A percentile compares a stretch with the other conserved stretches of the same genome.
These are phyloP conservation scores for Talaromyces sp. DNA, from an alignment of 2,329 filamentous ascomycete genomes.

Conservation along the genomic window DNA sequence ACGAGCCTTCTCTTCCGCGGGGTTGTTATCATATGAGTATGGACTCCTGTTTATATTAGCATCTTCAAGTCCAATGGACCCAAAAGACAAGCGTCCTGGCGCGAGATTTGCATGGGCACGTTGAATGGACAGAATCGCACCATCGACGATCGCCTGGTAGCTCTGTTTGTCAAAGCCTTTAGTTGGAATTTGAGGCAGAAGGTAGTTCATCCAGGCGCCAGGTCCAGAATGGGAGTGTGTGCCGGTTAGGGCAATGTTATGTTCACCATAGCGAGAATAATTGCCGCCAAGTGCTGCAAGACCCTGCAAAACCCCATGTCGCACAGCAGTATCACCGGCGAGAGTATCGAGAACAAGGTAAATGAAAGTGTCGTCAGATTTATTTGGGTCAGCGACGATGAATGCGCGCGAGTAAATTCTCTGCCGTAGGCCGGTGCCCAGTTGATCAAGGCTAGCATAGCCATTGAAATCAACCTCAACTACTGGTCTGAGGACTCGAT, in stretches of 20 bases:
- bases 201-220: conserved; percentile 91
- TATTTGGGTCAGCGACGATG: conserved; percentile 71
- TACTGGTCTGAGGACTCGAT: conserved; percentile 62
- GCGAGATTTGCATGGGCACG: conserved; percentile 74
- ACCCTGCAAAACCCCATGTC: conserved; percentile 81
- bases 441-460: conserved; percentile 82
- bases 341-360: conserved; percentile 88
- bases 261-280: conserved; percentile 73
- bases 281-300: conserved; percentile 69
- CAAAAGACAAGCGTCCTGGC: conserved; percentile 71
- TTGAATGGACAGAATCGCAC: conserved; percentile 77
- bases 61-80: conserved; percentile 68
- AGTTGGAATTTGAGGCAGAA: conserved; percentile 87
- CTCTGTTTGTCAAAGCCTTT: conserved; percentile 84
- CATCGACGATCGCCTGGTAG: conserved; percentile 86
- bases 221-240: conserved; percentile 93
- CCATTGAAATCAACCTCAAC: conserved; percentile 91
- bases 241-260: conserved; percentile 86
- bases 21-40: conserved; percentile 86
- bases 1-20: conserved; percentile 69
- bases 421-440: conserved; percentile 82
- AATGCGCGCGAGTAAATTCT: conserved; percentile 87
- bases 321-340: conserved; percentile 84
- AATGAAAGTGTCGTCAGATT: conserved; percentile 72
- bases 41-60: conserved; percentile 89